phyloP scores from a whole-genome alignment of 108 stramenopile genomes.

The Cyclotella sp. region DNA sequence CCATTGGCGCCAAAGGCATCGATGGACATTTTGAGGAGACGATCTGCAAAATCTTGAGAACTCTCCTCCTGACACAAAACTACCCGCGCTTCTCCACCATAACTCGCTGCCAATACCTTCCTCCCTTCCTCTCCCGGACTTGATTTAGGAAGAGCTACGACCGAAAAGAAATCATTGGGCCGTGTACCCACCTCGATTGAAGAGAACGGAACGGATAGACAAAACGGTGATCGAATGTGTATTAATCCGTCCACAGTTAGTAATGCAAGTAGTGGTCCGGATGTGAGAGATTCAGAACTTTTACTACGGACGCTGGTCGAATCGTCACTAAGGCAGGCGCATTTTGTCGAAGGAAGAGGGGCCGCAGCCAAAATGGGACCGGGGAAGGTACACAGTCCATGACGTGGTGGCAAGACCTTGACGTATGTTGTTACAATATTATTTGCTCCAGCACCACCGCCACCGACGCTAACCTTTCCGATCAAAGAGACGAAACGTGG shows the following conservation, averaged over 20 bases:
- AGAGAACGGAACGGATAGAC: slow-evolving; percentile 74
- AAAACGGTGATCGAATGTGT: slow-evolving; percentile 76
- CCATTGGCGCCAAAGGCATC: slow-evolving; percentile 90
- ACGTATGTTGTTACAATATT: slow-evolving; percentile 10
- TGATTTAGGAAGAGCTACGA: slow-evolving; percentile 48
- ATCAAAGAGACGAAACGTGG: slow-evolving; percentile 1
- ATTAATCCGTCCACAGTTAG: slow-evolving; percentile 85
- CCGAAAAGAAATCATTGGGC: slow-evolving; percentile 86
- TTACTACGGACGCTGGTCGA: not conserved
- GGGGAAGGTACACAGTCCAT: slow-evolving; percentile 63
- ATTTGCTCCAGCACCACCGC: slow-evolving; percentile 8
- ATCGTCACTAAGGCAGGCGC: not conserved
- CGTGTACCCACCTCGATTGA: slow-evolving; percentile 88
- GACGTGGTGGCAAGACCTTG: slow-evolving; percentile 51
- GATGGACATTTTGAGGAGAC: slow-evolving; percentile 81
- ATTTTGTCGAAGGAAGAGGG: slow-evolving; percentile 52
- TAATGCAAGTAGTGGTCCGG: slow-evolving; percentile 57
- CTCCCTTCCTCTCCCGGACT: not conserved
- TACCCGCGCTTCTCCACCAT: slow-evolving; percentile 71
- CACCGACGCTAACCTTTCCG: slow-evolving; percentile 20
- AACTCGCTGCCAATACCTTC: slow-evolving; percentile 63
- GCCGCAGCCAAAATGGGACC: slow-evolving; percentile 81
- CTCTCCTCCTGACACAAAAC: slow-evolving; percentile 68
- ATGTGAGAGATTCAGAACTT: not conserved
- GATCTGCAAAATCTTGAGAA: slow-evolving; percentile 83